Base-by-base conservation (phyloP, 139 green algal genomes). In the Spirogloea muscicola region DNA sequence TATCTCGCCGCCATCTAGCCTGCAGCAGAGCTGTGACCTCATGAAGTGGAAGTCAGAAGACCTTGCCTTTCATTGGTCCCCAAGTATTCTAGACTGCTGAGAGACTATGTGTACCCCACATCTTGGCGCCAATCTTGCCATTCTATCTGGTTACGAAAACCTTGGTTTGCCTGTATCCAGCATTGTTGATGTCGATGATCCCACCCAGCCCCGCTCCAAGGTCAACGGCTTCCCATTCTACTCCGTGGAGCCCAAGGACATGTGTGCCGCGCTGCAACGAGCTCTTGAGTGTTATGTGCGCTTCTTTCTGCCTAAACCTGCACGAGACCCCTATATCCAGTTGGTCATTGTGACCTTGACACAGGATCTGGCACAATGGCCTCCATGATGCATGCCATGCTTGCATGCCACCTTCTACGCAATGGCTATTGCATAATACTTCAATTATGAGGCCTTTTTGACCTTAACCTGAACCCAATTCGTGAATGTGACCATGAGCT, bases 131-230 rank as follows among this genome's bases (percentile, higher is more conserved):
- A n/a, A n/a, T n/a, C n/a, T n/a, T n/a, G n/a, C n/a, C n/a, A n/a
- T n/a, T n/a, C n/a, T n/a, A n/a, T n/a, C n/a, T n/a, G n/a, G n/a
- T n/a, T n/a, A n/a, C n/a, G n/a, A n/a, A n/a, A n/a, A n/a, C n/a
- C n/a, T n/a, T n/a, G n/a, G n/a, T n/a, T n/a, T n/a, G n/a, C 6
- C 9, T 62, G 9, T 7, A 33, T 62, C 31, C 52, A 62, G 52
- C 52, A 62, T 62, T 33, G 52, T 62, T 31, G 52, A 62, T 39
- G 52, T 39, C 6, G 9, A 62, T 7, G 52, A 62, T 39, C 6
- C 6, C 9, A 43, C 52, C 5, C 7, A 6, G 9, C 31, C 31
- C 7, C 38, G 52, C 38, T 9, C 6, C 7, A 39, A 62, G 5
- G 52, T 31, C 7, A 62, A 33, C 7, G 52, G 52, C 5, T 62